Percentiles rank a stretch among this genome's conserved stretches.
These are phyloP conservation scores for Torulaspora gathmanii DNA, from an alignment of 805 yeast genomes.

Conservation along the genomic window DNA sequence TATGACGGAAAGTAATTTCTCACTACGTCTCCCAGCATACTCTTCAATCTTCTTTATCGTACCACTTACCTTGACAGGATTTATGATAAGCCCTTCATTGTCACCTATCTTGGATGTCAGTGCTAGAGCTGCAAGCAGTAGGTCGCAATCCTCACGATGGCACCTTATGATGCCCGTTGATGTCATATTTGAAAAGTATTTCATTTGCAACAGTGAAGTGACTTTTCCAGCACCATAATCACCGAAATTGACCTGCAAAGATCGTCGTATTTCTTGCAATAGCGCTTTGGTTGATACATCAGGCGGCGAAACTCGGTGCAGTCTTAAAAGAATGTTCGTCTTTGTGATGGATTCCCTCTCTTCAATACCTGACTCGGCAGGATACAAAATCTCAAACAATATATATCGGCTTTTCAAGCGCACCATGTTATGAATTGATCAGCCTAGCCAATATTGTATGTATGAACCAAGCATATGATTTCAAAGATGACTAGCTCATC, in stretches of 20 bases:
- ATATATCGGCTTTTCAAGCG: slow-evolving; percentile 81
- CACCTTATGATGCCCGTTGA: slow-evolving; percentile 82
- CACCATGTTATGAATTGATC: slow-evolving; percentile 52
- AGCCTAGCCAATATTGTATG: not conserved
- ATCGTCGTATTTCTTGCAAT: slow-evolving; percentile 48
- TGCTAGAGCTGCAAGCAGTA: slow-evolving; percentile 63
- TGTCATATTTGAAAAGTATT: slow-evolving; percentile 77
- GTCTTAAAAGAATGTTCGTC: slow-evolving; percentile 35
- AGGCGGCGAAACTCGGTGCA: slow-evolving; percentile 50
- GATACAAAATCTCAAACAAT: slow-evolving; percentile 72
- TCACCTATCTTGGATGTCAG: slow-evolving; percentile 50
- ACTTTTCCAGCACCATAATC: slow-evolving; percentile 69
- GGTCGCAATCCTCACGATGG: slow-evolving; percentile 55
- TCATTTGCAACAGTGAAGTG: slow-evolving; percentile 55
- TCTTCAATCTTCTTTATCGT: slow-evolving; percentile 82
- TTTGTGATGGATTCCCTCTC: slow-evolving; percentile 3
- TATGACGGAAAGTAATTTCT: slow-evolving; percentile 18
- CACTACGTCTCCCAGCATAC: slow-evolving; percentile 50
- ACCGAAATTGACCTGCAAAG: slow-evolving; percentile 65
- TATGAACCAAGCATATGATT: not conserved
- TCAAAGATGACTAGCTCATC: not conserved
- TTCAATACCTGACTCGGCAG: slow-evolving; percentile 37
- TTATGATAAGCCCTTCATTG: slow-evolving; percentile 45
- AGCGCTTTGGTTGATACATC: slow-evolving; percentile 48
- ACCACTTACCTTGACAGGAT: slow-evolving; percentile 72